phyloP scores from a whole-genome alignment of 345 rosid genomes.

The Eucalyptus microcorys region DNA sequence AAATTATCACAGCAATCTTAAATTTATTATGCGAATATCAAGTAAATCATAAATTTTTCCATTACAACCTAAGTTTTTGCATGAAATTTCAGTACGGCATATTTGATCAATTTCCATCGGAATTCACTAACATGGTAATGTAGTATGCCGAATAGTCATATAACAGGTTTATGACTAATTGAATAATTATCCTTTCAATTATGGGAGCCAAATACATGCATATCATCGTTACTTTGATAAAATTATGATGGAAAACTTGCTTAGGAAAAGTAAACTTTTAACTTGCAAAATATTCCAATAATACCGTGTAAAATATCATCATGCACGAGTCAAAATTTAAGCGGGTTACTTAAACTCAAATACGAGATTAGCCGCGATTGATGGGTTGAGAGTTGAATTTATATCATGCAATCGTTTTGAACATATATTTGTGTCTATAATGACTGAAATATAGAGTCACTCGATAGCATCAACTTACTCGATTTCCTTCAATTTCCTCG shows the following conservation, averaged over 20 bases:
- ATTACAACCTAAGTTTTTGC: too few relatives aligned
- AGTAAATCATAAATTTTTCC: background rate
- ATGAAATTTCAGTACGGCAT: background rate
- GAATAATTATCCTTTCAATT: background rate
- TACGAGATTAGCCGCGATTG: fast-evolving
- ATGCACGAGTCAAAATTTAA: background rate
- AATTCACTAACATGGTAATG: background rate
- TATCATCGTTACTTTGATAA: background rate
- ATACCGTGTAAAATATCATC: background rate
- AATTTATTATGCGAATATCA: fast-evolving
- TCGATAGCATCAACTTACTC: background rate
- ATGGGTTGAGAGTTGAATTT: background rate
- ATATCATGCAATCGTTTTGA: background rate
- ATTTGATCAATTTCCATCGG: background rate
- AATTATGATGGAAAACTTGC: background rate
- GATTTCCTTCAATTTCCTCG: background rate
- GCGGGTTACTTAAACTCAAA: background rate
- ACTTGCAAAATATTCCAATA: background rate
- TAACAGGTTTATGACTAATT: background rate
- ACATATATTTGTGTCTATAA: background rate
- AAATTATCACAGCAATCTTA: fast-evolving
- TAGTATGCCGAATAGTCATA: fast-evolving
- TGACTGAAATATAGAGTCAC: fast-evolving
- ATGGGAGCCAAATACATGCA: background rate
- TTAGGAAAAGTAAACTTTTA: background rate